Evolutionary conservation across 805 yeast species (phyloP), one percentile per base, ranked within the genome.

Genomic region (Priceomyces carsonii): DNA sequence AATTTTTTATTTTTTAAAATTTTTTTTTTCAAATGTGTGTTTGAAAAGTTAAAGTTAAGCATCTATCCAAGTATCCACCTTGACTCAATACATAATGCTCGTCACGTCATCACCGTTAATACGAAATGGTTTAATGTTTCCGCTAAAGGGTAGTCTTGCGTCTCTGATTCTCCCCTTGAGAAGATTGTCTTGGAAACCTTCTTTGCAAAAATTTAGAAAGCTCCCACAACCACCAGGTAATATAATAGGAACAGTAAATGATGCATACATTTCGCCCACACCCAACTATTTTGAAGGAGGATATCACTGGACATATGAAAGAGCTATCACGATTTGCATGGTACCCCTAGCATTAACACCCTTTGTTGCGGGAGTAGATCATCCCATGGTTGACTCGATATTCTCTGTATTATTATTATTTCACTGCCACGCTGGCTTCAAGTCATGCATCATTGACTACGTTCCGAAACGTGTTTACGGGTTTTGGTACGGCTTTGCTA

Each of bases 231-330:
- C 95, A 22, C 86, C 97, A 28, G 98, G 97, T 24, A 73, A 84
- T 58, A 82, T 91, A 38, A 82, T 82, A 30, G 98, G 97, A n/a
- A 80, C 90, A 5, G 95, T 90, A 32, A 93, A 91, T 61, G 98
- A 93, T 43, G 89, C 98, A 10, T 84, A 73, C 51, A 64, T 68
- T 21, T 66, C 78, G 10, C 97, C 97, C 25, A 61, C 70, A 26
- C 58, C 80, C 4, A 70, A 76, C 52, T 77, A 71, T 45, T 54
- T 70, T 33, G 90, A 88, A 53, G 97, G 98, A 31, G 85, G 95
- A 16, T 75, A 79, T 59, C 98, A 90, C 69, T 91, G 99, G 99
- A 69, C 85, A n/a, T 80, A 82, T 50, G 99, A 91, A 71, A 78
- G 86, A 48, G 52, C 77, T 4, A 65, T 88, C 22, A 73, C 95